phyloP scores from a whole-genome alignment of 2,329 filamentous ascomycete species.

The Monosporascus sp. region DNA sequence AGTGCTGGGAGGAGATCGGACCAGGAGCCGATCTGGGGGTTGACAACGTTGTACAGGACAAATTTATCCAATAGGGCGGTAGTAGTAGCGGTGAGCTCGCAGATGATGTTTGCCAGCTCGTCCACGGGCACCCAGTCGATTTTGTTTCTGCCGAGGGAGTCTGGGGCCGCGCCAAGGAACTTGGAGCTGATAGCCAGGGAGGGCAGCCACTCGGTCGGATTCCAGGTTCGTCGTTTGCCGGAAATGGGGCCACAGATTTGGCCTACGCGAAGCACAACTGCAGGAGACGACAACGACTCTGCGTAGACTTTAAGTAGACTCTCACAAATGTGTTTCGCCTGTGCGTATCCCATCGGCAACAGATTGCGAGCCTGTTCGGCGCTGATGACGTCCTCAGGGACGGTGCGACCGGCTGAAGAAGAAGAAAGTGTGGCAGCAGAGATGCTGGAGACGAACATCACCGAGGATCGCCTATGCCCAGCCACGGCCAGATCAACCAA shows the following conservation, averaged over 20 bases:
- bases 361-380: slow-evolving; percentile 22
- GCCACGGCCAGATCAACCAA: slow-evolving; percentile 37
- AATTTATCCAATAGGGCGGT: neutral
- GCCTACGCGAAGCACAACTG: slow-evolving; percentile 38
- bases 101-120: slow-evolving; percentile 37
- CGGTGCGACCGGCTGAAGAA: slow-evolving; percentile 19
- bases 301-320: slow-evolving; percentile 36
- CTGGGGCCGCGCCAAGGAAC: slow-evolving; percentile 42
- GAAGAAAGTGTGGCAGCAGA: slow-evolving; percentile 7
- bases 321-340: slow-evolving; percentile 37
- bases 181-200: slow-evolving; percentile 42
- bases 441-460: slow-evolving; percentile 40
- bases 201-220: slow-evolving; percentile 52
- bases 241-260: slow-evolving; percentile 39
- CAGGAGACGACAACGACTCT: slow-evolving; percentile 28
- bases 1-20: too few relatives aligned
- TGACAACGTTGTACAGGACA: too few relatives aligned
- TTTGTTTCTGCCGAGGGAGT: slow-evolving; percentile 36
- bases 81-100: slow-evolving; percentile 34
- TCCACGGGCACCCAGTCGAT: slow-evolving; percentile 54
- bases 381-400: slow-evolving; percentile 33
- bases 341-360: slow-evolving; percentile 33
- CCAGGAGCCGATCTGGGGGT: too few relatives aligned
- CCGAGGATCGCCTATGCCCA: slow-evolving; percentile 25
- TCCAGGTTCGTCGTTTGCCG: slow-evolving; percentile 47